These are phyloP conservation scores for Trametes coccinea DNA, from an alignment of 768 basidiomycete genomes.

Conservation along the genomic window DNA sequence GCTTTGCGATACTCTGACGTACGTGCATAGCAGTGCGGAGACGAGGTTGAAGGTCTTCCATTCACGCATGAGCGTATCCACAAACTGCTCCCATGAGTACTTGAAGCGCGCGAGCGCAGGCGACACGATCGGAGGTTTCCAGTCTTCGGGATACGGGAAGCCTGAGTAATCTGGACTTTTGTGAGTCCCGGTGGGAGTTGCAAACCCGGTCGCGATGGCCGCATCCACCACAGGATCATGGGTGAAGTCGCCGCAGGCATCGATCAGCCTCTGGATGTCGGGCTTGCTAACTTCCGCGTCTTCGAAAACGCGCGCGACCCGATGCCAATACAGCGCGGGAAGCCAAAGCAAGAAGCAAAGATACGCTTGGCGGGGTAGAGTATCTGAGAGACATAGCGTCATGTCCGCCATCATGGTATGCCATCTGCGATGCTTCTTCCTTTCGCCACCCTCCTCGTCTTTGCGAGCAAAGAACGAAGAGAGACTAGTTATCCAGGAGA, in stretches of 20 bases:
- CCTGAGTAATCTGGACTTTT: conserved; percentile 4
- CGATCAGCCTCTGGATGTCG: conserved; percentile 54
- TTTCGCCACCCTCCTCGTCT: not conserved
- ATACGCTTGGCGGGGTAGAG: conserved; percentile 45
- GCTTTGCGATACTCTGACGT: conserved; percentile 24
- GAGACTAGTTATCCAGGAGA: conserved; percentile 21
- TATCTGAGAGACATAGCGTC: conserved; percentile 36
- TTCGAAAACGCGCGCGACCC: conserved; percentile 74
- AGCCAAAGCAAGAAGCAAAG: conserved; percentile 58
- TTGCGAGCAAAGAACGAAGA: conserved; percentile 9
- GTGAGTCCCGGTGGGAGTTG: conserved; percentile 6
- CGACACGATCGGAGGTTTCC: conserved; percentile 50
- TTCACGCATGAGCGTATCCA: conserved; percentile 67
- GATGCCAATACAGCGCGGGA: conserved; percentile 79
- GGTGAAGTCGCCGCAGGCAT: conserved; percentile 25
- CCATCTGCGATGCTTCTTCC: conserved; percentile 17
- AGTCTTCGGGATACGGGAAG: conserved; percentile 38
- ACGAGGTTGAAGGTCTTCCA: conserved; percentile 80
- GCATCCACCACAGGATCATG: conserved; percentile 14
- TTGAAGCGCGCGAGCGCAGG: conserved; percentile 67
- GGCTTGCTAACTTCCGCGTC: conserved; percentile 77
- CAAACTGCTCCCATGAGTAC: conserved; percentile 67
- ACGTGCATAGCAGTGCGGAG: conserved; percentile 61
- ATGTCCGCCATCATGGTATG: conserved; percentile 17
- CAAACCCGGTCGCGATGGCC: conserved; percentile 13